A percentile compares a stretch with the other conserved stretches of the same genome.
These are phyloP conservation scores for Termitomyces eurrhizus DNA, from an alignment of 768 basidiomycete species.

Conservation along the genomic window DNA sequence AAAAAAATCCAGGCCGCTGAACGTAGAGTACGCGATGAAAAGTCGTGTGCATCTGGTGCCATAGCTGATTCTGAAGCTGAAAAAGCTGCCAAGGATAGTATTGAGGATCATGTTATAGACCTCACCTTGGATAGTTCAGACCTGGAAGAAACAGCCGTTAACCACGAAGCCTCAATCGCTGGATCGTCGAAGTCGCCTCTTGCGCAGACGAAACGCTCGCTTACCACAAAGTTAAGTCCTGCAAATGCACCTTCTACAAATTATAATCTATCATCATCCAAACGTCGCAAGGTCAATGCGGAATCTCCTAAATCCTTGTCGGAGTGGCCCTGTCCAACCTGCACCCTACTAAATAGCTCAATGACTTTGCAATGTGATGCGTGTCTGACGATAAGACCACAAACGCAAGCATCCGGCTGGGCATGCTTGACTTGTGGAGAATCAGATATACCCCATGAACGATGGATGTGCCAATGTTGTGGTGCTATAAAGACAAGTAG, in stretches of 20 bases:
- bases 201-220: conserved; percentile 8
- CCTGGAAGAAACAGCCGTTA: conserved; percentile 30
- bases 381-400: conserved; percentile 39
- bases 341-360: conserved; percentile 63
- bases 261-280: background rate
- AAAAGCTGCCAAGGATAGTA: conserved; percentile 67
- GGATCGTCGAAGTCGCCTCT: conserved; percentile 22
- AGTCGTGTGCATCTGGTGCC: conserved; percentile 64
- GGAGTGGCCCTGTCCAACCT: conserved; percentile 52
- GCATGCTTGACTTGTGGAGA: conserved; percentile 63
- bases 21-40: conserved; percentile 67
- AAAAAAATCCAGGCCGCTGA: conserved; percentile 71
- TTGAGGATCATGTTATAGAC: conserved; percentile 57
- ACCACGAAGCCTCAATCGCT: conserved; percentile 16
- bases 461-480: conserved; percentile 76
- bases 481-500: conserved; percentile 55
- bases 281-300: conserved; percentile 5
- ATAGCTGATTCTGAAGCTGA: conserved; percentile 56
- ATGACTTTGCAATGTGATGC: conserved; percentile 54
- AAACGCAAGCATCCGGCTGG: conserved; percentile 45
- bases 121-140: conserved; percentile 42
- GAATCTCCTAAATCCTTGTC: background rate
- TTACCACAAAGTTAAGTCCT: conserved; percentile 5
- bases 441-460: conserved; percentile 53
- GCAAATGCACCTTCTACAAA: background rate